Base-by-base conservation (phyloP, 2,329 filamentous ascomycete species). In the Aspergillus novofumigatus region DNA sequence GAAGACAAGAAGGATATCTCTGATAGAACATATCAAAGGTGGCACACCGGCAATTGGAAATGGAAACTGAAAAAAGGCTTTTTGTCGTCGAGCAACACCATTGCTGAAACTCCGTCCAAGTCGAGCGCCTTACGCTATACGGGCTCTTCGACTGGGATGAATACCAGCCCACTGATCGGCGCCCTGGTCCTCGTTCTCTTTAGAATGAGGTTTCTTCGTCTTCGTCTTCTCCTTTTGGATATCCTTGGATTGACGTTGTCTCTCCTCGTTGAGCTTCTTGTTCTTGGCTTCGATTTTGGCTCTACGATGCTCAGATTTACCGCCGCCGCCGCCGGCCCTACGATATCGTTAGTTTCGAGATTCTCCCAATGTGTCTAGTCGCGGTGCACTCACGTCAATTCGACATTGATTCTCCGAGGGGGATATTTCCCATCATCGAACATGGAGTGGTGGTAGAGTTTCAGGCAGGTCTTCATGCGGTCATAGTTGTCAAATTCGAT, bases 391-490 rank as follows among this genome's bases (percentile, higher is more conserved):
- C 75, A 91, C 83, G 92, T 96, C 64, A 97, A 77, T 77, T 97
- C 93, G 26, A 97, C 90, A 71, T 96, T 97, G 68, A 97, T 95
- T 75, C 87, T 89, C 66, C 93, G 81, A 52, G 86, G 77, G 1
- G 75, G 74, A 32, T 74, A 78, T 67, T 77, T 78, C 41, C 78
- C 78, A 53, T 83, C 81, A 58, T 85, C 78, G 71, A 97, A 95
- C 62, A 82, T 82, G 58, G 86, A 89, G 77, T 97, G 92, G 77
- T 97, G 92, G 77, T 93, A 93, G 62, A 91, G 86, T 75, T 92
- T 90, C 59, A 97, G 81, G 70, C 91, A 96, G 32, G 91, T 94
- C 80, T 95, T 90, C 91, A 96, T 95, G 70, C 89, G 86, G 75
- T 92, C 89, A 76, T 87, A 95, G 64, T 86, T 83, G 62, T 86